Evolutionary conservation across 495 filamentous ascomycete genomes (phyloP).

Genomic region (Parmelia sp.): DNA sequence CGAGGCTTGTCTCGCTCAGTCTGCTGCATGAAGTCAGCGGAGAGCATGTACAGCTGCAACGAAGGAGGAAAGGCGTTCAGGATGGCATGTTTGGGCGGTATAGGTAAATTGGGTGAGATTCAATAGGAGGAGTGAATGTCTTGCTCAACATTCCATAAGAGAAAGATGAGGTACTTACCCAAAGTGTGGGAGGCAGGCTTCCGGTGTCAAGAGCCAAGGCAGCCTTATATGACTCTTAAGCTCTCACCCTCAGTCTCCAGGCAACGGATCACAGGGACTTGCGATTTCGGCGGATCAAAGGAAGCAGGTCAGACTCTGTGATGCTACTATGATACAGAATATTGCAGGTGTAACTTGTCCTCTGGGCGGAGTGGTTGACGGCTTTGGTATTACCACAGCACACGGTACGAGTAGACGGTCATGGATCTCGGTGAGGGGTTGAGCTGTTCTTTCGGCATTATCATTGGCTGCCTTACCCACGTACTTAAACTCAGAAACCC

Average conservation of each 20-base stretch:
- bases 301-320: background rate
- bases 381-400: background rate
- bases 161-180: constrained; percentile 10
- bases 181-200: background rate
- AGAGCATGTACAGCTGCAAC: constrained; percentile 3
- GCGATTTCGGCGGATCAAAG: background rate
- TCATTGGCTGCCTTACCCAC: background rate
- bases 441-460: background rate
- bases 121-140: background rate
- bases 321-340: too few species aligned
- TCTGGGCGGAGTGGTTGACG: too few species aligned
- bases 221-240: constrained; percentile 27
- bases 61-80: constrained; percentile 1
- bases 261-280: constrained; percentile 16
- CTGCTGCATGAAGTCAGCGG: constrained; percentile 25
- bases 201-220: constrained; percentile 15
- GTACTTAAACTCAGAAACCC: too few species aligned
- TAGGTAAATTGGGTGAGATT: background rate
- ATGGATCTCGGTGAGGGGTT: background rate
- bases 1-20: constrained; percentile 15
- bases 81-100: constrained; percentile 9
- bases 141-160: background rate
- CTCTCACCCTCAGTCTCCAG: too few species aligned
- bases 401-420: background rate
- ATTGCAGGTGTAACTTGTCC: too few species aligned